Conservation (phyloP, 169 alveolate genomes). For the Cryptosporidium muris region DNA sequence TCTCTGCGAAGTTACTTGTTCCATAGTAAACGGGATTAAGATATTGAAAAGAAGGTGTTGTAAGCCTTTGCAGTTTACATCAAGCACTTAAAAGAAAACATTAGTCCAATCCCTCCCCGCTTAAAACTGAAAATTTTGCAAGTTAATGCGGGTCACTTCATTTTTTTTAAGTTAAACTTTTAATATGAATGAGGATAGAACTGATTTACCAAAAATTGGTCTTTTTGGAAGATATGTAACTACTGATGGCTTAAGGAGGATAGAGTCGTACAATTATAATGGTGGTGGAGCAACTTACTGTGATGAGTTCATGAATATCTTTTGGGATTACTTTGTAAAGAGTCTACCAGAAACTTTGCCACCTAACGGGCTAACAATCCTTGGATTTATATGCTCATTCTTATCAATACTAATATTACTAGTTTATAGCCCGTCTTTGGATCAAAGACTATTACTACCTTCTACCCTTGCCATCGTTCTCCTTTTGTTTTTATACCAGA, state of each 20-base stretch:
- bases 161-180: neutral
- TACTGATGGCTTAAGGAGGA: slow-evolving; percentile 23
- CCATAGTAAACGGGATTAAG: no score
- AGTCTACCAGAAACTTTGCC: slow-evolving; percentile 31
- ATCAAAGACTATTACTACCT: neutral
- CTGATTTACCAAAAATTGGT: slow-evolving; percentile 8
- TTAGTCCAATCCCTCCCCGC: no score
- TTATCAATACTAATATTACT: slow-evolving; percentile 17
- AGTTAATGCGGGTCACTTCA: no score
- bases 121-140: no score
- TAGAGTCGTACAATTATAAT: slow-evolving; percentile 18
- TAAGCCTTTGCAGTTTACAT: no score
- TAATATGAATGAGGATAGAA: neutral
- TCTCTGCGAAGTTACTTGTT: no score
- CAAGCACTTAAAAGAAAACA: no score
- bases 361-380: slow-evolving; percentile 38
- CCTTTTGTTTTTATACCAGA: slow-evolving; percentile 69
- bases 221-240: slow-evolving; percentile 38
- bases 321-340: slow-evolving; percentile 36
- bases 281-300: slow-evolving; percentile 41
- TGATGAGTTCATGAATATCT: slow-evolving; percentile 47
- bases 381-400: slow-evolving; percentile 46
- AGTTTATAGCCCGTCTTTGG: slow-evolving; percentile 1
- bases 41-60: no score
- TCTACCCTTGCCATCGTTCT: slow-evolving; percentile 5